A percentile compares a stretch with the other conserved stretches of the same genome.
These are phyloP conservation scores for Ophiocordyceps camponoti-floridani DNA, from an alignment of 2,329 filamentous ascomycete genomes.

Conservation along the genomic window DNA sequence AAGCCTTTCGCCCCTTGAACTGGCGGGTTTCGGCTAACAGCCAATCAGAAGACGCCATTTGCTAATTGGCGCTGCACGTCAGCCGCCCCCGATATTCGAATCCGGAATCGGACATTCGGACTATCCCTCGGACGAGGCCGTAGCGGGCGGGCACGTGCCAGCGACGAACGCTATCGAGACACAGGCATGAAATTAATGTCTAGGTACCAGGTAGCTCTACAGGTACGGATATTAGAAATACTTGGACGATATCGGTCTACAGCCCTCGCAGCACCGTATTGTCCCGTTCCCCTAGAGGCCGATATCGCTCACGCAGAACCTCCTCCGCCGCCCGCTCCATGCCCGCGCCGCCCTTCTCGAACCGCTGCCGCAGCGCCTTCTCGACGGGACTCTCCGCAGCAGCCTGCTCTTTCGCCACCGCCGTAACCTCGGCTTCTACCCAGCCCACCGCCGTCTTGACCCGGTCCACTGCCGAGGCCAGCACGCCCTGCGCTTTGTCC, in stretches of 20 bases:
- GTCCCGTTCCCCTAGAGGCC: not conserved
- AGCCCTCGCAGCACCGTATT: not conserved
- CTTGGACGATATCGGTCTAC: not conserved
- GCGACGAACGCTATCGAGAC: not conserved
- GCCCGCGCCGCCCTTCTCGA: constrained; percentile 14
- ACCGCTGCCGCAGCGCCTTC: constrained; percentile 32
- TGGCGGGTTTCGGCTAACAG: not conserved
- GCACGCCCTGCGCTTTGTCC: constrained; percentile 17
- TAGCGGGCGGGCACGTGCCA: not conserved
- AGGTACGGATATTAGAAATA: too few species aligned
- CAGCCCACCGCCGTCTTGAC: constrained; percentile 6
- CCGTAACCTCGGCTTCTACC: constrained; percentile 6
- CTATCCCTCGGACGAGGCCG: not conserved
- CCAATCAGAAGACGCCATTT: constrained; percentile 12
- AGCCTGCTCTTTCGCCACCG: constrained; percentile 1
- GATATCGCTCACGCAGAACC: not conserved
- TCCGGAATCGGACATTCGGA: not conserved
- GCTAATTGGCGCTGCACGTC: constrained; percentile 6
- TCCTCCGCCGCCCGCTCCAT: not conserved
- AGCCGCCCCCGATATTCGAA: not conserved
- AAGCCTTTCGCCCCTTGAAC: not conserved
- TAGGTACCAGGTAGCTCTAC: too few species aligned
- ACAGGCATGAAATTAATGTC: too few species aligned
- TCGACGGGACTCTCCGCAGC: constrained; percentile 18
- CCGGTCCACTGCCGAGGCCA: constrained; percentile 19